Conservation (phyloP, 2,329 filamentous ascomycete species). For the Hypocreales sp. region DNA sequence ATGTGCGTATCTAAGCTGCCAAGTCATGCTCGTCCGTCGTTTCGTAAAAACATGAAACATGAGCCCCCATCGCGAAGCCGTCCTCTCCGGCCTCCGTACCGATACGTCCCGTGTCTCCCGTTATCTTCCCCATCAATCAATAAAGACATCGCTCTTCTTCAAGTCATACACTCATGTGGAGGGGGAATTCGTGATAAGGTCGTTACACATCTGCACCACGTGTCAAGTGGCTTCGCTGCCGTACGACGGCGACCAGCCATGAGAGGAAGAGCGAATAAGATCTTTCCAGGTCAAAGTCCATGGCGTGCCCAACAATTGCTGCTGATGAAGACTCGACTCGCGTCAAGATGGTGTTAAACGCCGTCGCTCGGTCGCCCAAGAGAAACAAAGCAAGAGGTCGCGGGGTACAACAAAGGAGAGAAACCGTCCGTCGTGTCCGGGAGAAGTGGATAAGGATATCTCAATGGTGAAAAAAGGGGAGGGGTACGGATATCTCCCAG, state of each 20-base stretch:
- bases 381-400: conserved; percentile 12
- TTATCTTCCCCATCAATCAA: conserved; percentile 6
- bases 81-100: not conserved
- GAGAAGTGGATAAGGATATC: too few relatives aligned
- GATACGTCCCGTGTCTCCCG: not conserved
- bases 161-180: conserved; percentile 20
- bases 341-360: conserved; percentile 22
- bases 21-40: conserved; percentile 5
- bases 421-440: too few relatives aligned
- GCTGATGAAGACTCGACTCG: conserved; percentile 2
- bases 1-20: conserved; percentile 8
- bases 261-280: conserved; percentile 11
- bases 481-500: too few relatives aligned
- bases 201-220: conserved; percentile 18
- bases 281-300: conserved; percentile 1
- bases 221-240: conserved; percentile 14
- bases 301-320: conserved; percentile 1
- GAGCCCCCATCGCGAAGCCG: conserved; percentile 5
- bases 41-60: conserved; percentile 12
- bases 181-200: conserved; percentile 12
- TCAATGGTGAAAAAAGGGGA: too few relatives aligned
- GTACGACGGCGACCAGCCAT: conserved; percentile 17
- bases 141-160: conserved; percentile 16
- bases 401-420: conserved; percentile 15
- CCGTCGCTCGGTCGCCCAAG: conserved; percentile 26